A percentile compares a stretch with the other conserved stretches of the same genome.
phyloP scores from a whole-genome alignment of 345 rosid genomes.

The Atalantia buxifolia region DNA sequence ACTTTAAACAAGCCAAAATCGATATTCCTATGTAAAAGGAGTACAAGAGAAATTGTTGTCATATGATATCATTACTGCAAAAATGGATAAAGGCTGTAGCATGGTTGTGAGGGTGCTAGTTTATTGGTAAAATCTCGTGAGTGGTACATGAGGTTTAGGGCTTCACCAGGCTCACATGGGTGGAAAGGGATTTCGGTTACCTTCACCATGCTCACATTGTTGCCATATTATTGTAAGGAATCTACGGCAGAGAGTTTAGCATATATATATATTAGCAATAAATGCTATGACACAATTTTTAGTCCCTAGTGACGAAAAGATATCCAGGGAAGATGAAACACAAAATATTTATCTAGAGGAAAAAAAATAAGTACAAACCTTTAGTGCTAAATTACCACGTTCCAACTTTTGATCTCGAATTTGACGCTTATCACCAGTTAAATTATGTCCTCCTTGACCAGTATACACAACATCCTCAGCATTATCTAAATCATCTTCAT shows the following conservation, averaged over 20 bases:
- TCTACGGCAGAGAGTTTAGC: neutral
- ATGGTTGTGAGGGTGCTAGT: too few species aligned
- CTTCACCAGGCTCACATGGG: too few species aligned
- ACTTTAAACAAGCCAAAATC: too few species aligned
- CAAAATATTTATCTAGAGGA: neutral
- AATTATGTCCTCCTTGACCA: constrained; percentile 92
- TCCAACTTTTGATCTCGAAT: constrained; percentile 55
- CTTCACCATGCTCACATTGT: too few species aligned
- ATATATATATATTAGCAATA: neutral
- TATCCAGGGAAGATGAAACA: neutral
- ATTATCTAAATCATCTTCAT: constrained; percentile 95
- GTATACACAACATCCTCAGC: constrained; percentile 86
- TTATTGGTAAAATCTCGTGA: too few species aligned
- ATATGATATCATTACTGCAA: too few species aligned
- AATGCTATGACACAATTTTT: neutral
- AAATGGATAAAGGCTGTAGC: too few species aligned
- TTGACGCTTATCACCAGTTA: constrained; percentile 87
- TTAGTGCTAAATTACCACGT: constrained; percentile 89
- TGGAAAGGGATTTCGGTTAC: too few species aligned
- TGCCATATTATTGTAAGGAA: neutral
- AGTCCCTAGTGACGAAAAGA: neutral
- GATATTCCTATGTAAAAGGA: too few species aligned
- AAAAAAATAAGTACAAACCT: constrained; percentile 46
- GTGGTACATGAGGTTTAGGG: too few species aligned
- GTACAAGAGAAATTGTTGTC: too few species aligned